Base-by-base conservation (phyloP, 805 yeast species). In the Priceomyces medius region DNA sequence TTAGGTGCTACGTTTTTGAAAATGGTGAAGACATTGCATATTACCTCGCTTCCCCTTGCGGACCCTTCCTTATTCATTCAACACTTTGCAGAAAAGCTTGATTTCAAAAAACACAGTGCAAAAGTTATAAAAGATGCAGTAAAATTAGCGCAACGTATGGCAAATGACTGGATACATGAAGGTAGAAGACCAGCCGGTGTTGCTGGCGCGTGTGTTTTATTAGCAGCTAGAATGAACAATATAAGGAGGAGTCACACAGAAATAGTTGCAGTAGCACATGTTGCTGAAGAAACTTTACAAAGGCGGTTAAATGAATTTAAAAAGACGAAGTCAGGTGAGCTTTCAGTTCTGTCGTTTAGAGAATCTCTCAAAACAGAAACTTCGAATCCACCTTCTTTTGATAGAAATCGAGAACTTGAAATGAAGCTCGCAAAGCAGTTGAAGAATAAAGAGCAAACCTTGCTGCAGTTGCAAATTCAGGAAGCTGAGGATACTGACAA, bases 171-270 rank as follows among this genome's bases (percentile, higher is more conserved):
- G 97, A 85, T 93, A 51, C 87, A 83, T 59, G 95, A 88, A 64
- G 99, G 99, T 19, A 77, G 99, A 58, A 75, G 98, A 47, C 99
- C 99, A 0, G 98, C 99, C 0, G 99, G 99, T 54, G 80, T 93
- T 40, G 99, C 99, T 0, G 99, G 98, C 17, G 99, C 99, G 0
- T 89, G 97, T 63, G 72, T 93, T 2, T 60, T 95, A 34, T 66
- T 93, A 38, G 99, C 99, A 0, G 93, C 97, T 2, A 77, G 99
- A 63, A 95, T 93, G 98, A 93, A 93, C 64, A 90, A 90, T 57
- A 83, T 86, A 59, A 76, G 97, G 56, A 75, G 98, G 56, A 83
- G 95, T 2, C 96, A 91, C 60, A 78, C 90, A 1, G 98, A 95
- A 59, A 84, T 93, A 40, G 97, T 91, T 13, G 91, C 95, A 0